phyloP scores from a whole-genome alignment of 2,329 filamentous ascomycete species.

The Exophiala spinifera region DNA sequence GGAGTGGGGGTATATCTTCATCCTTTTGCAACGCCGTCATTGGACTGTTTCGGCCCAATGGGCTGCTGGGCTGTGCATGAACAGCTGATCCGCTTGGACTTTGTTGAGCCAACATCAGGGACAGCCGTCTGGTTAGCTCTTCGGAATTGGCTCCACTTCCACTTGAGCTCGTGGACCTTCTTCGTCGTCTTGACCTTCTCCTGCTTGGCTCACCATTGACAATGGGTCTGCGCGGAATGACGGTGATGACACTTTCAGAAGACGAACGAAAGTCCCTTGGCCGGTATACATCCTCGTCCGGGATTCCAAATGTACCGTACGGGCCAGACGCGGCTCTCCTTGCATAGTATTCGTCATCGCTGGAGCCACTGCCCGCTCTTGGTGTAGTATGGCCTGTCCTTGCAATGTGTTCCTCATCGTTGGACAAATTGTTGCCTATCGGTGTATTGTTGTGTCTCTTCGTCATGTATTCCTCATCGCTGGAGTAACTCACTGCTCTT shows the following conservation, averaged over 20 bases:
- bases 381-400: conserved; percentile 18
- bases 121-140: conserved; percentile 4
- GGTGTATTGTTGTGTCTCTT: conserved; percentile 26
- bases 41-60: conserved; percentile 23
- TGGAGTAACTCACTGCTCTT: not conserved
- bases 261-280: not conserved
- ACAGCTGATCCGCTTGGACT: not conserved
- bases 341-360: conserved; percentile 5
- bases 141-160: conserved; percentile 1
- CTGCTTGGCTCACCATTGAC: not conserved
- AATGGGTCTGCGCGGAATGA: not conserved
- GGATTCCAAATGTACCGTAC: not conserved
- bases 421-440: conserved; percentile 15
- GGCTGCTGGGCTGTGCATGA: conserved; percentile 13
- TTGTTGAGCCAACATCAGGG: conserved; percentile 4
- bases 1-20: conserved; percentile 5
- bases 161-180: not conserved
- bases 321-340: not conserved
- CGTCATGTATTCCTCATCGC: no score
- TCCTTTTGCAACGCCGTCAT: conserved; percentile 16
- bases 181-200: not conserved
- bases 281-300: not conserved
- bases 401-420: not conserved
- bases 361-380: conserved; percentile 16
- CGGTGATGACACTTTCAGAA: not conserved